Evolutionary conservation across 805 yeast species (phyloP), one percentile per base, ranked within the genome.

Genomic region (Saccharomycopsis synnaedendra): DNA sequence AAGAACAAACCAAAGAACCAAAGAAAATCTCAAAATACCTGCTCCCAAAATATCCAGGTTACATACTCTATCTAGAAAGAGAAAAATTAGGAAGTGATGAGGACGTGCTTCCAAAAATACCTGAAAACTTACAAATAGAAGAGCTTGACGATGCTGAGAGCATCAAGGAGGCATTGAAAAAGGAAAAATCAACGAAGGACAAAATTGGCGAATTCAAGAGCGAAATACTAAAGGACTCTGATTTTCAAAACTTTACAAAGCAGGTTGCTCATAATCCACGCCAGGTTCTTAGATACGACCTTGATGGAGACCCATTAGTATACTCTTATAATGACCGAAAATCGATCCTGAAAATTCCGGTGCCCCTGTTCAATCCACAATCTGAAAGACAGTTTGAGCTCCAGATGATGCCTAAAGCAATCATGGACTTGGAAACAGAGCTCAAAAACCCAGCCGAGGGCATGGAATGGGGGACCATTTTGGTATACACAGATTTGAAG

Each of bases 381-480:
- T 49, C 55, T 3, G 45, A 54, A 9, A 71, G 90, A 55, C 74
- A 73, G 33, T 84, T 87, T 59, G 98, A 93, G 63, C 65, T 90
- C 49, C 98, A 93, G 61, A 63, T 93, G 47, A 90, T 90, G 97
- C 98, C 98, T 2, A 86, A 86, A 60, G 77, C 88, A 46, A 90
- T 93, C 46, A 69, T 85, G 44, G 90, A 86, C 57, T 69, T 93
- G 41, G 97, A 90, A 60, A 70, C 69, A 40, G 63, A 66, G 32
- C 58, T 62, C 10, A 66, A 61, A 44, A 33, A 47, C 58, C 65
- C 56, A 57, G 57, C 73, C 40, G 77, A 77, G 35, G 97, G 97
- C 8, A 90, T 90, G 95, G 94, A 90, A 53, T 93, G 98, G 98
- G 97, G 97, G 1, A 85, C 97, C 0, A 84, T 93, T 32, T 66